Evolutionary conservation across 2,329 filamentous ascomycete genomes (phyloP), one percentile per base, ranked within the genome.

Genomic region (Emericellopsis atlantica): DNA sequence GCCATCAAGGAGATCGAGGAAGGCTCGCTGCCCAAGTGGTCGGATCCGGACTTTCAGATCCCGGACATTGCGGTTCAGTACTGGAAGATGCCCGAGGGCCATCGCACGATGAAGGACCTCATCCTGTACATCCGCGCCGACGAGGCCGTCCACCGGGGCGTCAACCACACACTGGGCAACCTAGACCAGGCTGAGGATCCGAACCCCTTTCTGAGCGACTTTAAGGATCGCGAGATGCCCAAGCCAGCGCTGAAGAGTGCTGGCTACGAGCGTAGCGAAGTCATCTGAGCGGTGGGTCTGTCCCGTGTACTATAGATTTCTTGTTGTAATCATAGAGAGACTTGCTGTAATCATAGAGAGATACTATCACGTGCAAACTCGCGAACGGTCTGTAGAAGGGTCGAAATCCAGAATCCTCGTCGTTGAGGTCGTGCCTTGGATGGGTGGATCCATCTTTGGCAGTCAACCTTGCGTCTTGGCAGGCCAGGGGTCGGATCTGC

Each of bases 91-190:
- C 88, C 89, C 0, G 81, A 95, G 57, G 83, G 78, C 3, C 69
- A 82, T 43, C 74, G 81, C 22, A 84, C 79, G 2, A 95, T 98
- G 85, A 76, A 73, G 51, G 87, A 96, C 54, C 62, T 96, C 45
- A 71, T 96, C 40, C 65, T 92, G 39, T 95, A 96, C 58, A 84
- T 95, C 49, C 75, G 89, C 24, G 85, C 84, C n/a, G 84, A 90
- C 43, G 88, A 95, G 61, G 85, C 85, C 4, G 84, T 85, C 57
- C 88, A 94, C 55, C 74, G 92, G 29, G 92, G 95, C 55, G 90
- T 96, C 51, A 96, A 98, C 63, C 92, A 98, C 59, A 96, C 92
- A 0, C 64, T 98, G 34, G 79, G 84, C 40, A 96, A 96, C 56
- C 68, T 98, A 44, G 69, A 94, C 50, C 87, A 92, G 56, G 79